A percentile compares a stretch with the other conserved stretches of the same genome.
Evolutionary conservation across 257 asterid species (phyloP).

Genomic region (Apocynum venetum): DNA sequence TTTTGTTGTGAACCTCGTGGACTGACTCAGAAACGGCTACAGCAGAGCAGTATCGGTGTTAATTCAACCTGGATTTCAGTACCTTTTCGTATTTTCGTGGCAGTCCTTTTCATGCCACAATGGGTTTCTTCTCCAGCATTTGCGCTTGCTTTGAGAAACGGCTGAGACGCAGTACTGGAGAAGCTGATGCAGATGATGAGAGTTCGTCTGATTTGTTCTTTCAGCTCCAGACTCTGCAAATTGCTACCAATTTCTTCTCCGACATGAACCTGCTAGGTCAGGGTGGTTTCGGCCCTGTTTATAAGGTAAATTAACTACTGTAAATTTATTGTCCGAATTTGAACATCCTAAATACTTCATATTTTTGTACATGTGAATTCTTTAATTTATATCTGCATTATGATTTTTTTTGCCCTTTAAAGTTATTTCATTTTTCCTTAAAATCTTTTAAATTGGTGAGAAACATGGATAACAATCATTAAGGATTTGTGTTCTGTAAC

Average conservation of each 20-base stretch:
- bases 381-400: not conserved
- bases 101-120: conserved; percentile 24
- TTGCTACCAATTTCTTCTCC: conserved; percentile 82
- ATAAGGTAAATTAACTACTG: conserved; percentile 36
- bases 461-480: no score
- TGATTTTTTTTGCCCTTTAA: not conserved
- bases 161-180: conserved; percentile 20
- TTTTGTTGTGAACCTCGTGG: not conserved
- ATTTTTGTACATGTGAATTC: not conserved
- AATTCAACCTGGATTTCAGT: conserved; percentile 1
- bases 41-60: not conserved
- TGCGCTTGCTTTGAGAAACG: conserved; percentile 44
- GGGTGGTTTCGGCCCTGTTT: conserved; percentile 89
- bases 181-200: conserved; percentile 34
- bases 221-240: conserved; percentile 55
- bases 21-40: not conserved
- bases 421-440: not conserved
- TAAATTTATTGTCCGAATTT: not conserved
- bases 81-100: conserved; percentile 3
- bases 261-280: conserved; percentile 70
- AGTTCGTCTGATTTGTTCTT: conserved; percentile 43
- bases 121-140: conserved; percentile 43
- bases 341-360: not conserved
- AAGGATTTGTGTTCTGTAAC: no score
- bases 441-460: no score